Base-by-base conservation (phyloP, 2,329 filamentous ascomycete species). In the Didymella arachidicola region DNA sequence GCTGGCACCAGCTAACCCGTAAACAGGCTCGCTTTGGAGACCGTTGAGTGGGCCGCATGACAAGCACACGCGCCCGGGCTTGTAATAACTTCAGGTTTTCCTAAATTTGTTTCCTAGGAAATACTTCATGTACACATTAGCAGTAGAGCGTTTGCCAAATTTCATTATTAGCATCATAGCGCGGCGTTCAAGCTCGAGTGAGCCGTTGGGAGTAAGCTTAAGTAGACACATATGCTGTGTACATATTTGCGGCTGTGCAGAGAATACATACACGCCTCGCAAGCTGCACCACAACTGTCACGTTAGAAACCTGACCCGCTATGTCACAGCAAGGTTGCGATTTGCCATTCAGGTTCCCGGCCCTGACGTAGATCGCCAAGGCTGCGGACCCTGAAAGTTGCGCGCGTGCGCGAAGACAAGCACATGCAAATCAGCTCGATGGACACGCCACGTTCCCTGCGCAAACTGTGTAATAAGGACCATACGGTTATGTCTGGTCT, bases 41-140 rank as follows among this genome's bases (percentile, higher is more conserved):
- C 95, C 2, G 88, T 98, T 5, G 91, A 96, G 73, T 97, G 94
- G 94, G 91, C 93, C n/a, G 60, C 63, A 47, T 64, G 32, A 60
- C n/a, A 27, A 14, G 18, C 10, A 32, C 22, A 19, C 14, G 45
- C 30, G 30, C 11, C 27, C n/a, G 26, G 36, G 25, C 6, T 18
- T 38, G 41, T 46, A 47, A 34, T 18, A 25, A 43, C 44, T 16
- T 19, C 25, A 10, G 18, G 19, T 19, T 34, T 32, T 22, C 18
- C 26, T 18, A 34, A 38, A 18, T 12, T 4, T n/a, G 4, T 45
- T 30, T 29, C 30, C 22, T 43, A 29, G 14, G 18, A 22, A 47
- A 47, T 18, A 25, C 25, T 32, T 34, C 6, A 16, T 32, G 36
- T 53, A 38, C 5, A 38, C 41, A 18, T 39, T 19, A 29, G 11